Base-by-base conservation (phyloP, 73 alveolate species). In the Stentor roeselii region DNA sequence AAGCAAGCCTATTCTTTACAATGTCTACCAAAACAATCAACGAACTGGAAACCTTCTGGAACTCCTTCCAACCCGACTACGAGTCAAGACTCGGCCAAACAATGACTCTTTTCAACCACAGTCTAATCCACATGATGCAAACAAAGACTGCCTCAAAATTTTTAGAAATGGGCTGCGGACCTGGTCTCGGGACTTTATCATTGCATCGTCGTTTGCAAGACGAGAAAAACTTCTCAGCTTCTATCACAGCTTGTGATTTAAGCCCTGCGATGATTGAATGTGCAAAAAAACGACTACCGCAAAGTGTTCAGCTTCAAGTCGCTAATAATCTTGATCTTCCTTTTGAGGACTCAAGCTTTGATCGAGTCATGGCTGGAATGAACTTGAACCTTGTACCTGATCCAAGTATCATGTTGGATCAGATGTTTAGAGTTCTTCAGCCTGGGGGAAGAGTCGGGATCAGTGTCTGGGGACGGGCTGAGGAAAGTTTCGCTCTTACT, bases 251-350 rank as follows among this genome's bases (percentile, higher is more conserved):
- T 11, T 50, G 67, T 50, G 67, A 50, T 50, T 21, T 50, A 50
- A 50, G 67, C 21, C 67, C 67, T 21, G 67, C 67, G 21, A 50
- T 50, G 67, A 50, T 50, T 50, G 67, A 50, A 50, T 50, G 67
- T 50, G 67, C 67, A 50, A 50, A 21, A 50, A 50, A 50, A 21
- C 6, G 21, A 50, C 67, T 50, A 50, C 67, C 67, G 21, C 6
- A 50, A 11, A 50, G 67, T 21, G 21, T 50, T 11, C 6, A 50
- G 6, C 67, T 50, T 11, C 6, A 21, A 50, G 67, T 50, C 6
- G 67, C 67, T 21, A 50, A 50, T 50, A 50, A 21, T 50, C 30
- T 11, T 11, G 21, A 50, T 50, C 21, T 50, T 11, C 67, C 67
- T 11, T 50, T 50, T 50, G 67, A 50, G 21, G 67, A 50, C 21